A percentile compares a stretch with the other conserved stretches of the same genome.
phyloP scores from a whole-genome alignment of 257 asterid species.

The Dorcoceras hygrometricum region DNA sequence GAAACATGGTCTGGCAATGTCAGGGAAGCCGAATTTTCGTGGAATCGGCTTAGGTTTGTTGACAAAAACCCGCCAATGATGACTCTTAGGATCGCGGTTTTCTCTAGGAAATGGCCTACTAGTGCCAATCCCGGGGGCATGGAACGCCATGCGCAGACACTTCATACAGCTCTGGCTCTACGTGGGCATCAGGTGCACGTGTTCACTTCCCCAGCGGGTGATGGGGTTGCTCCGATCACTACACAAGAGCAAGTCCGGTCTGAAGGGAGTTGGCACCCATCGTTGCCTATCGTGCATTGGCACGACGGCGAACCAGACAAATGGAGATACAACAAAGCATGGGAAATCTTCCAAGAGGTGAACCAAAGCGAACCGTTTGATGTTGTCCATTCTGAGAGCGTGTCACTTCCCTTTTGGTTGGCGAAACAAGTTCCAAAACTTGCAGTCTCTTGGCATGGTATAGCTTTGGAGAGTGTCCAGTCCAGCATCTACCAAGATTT shows the following conservation, averaged over 20 bases:
- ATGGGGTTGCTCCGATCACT: slow-evolving; percentile 2
- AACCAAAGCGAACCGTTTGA: slow-evolving; percentile 43
- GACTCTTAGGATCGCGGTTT: slow-evolving; percentile 69
- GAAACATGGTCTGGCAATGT: slow-evolving; percentile 75
- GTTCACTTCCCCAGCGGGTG: slow-evolving; percentile 60
- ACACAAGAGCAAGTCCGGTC: slow-evolving; percentile 5
- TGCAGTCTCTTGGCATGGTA: slow-evolving; percentile 93
- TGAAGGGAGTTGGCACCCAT: neutral
- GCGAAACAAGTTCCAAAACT: slow-evolving; percentile 54
- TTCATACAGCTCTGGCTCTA: slow-evolving; percentile 63
- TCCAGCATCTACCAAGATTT: slow-evolving; percentile 78
- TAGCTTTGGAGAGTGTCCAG: slow-evolving; percentile 83
- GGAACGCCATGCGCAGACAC: slow-evolving; percentile 92
- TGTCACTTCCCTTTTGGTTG: slow-evolving; percentile 69
- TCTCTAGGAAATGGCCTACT: slow-evolving; percentile 88
- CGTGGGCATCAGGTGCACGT: slow-evolving; percentile 79
- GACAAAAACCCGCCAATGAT: slow-evolving; percentile 29
- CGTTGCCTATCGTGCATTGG: slow-evolving; percentile 52
- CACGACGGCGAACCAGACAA: slow-evolving; percentile 74
- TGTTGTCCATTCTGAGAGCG: slow-evolving; percentile 83
- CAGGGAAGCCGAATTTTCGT: slow-evolving; percentile 57
- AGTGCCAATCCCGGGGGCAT: slow-evolving; percentile 75
- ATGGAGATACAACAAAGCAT: slow-evolving; percentile 82
- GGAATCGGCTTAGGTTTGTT: slow-evolving; percentile 57
- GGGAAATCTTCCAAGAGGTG: slow-evolving; percentile 68